Percentiles rank a stretch among this genome's conserved stretches.
These are phyloP conservation scores for Magnaporthiopsis poae DNA, from an alignment of 2,329 filamentous ascomycete genomes.

Conservation along the genomic window DNA sequence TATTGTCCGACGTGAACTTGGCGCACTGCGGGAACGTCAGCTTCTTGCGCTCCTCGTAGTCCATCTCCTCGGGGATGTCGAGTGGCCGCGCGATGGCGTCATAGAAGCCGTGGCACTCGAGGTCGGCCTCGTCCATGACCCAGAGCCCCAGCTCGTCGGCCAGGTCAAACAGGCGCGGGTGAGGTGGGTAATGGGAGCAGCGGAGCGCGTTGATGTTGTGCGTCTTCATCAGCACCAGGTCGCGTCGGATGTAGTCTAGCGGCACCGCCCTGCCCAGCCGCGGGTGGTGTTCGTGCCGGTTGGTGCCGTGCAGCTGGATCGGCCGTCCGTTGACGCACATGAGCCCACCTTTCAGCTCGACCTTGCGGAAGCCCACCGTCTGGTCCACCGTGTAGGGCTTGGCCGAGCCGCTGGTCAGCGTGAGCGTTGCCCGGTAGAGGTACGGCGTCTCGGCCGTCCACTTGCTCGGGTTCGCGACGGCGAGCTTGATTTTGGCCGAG, in stretches of 20 bases:
- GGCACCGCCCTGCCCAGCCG: constrained; percentile 53
- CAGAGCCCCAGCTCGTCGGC: constrained; percentile 58
- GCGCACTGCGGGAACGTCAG: constrained; percentile 45
- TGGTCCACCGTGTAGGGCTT: constrained; percentile 36
- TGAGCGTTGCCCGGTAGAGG: constrained; percentile 46
- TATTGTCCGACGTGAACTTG: constrained; percentile 51
- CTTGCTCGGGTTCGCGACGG: constrained; percentile 45
- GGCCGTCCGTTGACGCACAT: constrained; percentile 53
- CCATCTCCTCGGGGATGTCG: constrained; percentile 44
- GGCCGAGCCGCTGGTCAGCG: constrained; percentile 19
- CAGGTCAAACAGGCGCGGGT: constrained; percentile 48
- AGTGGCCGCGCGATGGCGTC: constrained; percentile 38
- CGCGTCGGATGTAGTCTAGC: constrained; percentile 48
- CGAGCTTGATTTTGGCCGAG: constrained; percentile 32
- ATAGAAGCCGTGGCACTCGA: constrained; percentile 46
- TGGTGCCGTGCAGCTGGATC: constrained; percentile 54
- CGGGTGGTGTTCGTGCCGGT: constrained; percentile 63
- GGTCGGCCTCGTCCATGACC: constrained; percentile 43
- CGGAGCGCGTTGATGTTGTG: constrained; percentile 64
- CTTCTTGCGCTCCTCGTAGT: constrained; percentile 51
- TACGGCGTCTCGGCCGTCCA: constrained; percentile 61
- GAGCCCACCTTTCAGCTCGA: constrained; percentile 51
- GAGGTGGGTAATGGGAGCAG: constrained; percentile 57
- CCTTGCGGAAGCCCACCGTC: constrained; percentile 52
- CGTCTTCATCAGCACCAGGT: constrained; percentile 58